Evolutionary conservation across 768 basidiomycete genomes (phyloP).

Genomic region (Cyclocybe aegerita): DNA sequence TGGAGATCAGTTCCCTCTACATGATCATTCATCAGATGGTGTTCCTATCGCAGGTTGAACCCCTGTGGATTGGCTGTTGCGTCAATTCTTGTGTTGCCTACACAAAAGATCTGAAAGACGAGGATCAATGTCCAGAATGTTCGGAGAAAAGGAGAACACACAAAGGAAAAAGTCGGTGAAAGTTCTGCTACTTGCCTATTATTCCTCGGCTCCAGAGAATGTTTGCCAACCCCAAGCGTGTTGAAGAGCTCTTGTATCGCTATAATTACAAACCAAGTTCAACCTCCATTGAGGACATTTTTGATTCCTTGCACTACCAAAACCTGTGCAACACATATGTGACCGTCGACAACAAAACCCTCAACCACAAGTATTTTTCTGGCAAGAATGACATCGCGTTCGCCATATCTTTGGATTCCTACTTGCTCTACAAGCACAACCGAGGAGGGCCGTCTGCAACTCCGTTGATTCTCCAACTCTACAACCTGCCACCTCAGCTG

Average conservation of each 20-base stretch:
- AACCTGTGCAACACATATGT: neutral
- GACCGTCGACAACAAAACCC: constrained; percentile 6
- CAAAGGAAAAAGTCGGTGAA: constrained; percentile 7
- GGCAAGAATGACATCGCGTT: constrained; percentile 11
- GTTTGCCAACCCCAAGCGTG: constrained; percentile 9
- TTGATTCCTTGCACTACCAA: constrained; percentile 9
- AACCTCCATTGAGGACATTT: constrained; percentile 7
- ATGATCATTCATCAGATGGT: constrained; percentile 21
- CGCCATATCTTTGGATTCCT: constrained; percentile 8
- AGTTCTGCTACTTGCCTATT: constrained; percentile 27
- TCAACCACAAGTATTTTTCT: constrained; percentile 7
- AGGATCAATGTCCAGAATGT: constrained; percentile 18
- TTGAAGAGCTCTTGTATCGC: constrained; percentile 14
- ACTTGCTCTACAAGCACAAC: constrained; percentile 9
- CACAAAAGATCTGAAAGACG: constrained; percentile 17
- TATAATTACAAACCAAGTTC: constrained; percentile 3
- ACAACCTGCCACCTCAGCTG: constrained; percentile 40
- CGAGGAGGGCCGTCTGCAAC: constrained; percentile 13
- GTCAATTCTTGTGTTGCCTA: constrained; percentile 31
- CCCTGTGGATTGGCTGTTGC: constrained; percentile 30
- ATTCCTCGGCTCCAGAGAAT: constrained; percentile 26
- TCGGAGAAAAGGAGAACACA: constrained; percentile 6
- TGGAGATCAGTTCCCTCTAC: constrained; percentile 24
- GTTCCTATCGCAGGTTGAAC: constrained; percentile 22
- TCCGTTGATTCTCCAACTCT: constrained; percentile 39